Evolutionary conservation across 2,329 filamentous ascomycete genomes (phyloP).

Genomic region (Ceratocystis lukuohia): DNA sequence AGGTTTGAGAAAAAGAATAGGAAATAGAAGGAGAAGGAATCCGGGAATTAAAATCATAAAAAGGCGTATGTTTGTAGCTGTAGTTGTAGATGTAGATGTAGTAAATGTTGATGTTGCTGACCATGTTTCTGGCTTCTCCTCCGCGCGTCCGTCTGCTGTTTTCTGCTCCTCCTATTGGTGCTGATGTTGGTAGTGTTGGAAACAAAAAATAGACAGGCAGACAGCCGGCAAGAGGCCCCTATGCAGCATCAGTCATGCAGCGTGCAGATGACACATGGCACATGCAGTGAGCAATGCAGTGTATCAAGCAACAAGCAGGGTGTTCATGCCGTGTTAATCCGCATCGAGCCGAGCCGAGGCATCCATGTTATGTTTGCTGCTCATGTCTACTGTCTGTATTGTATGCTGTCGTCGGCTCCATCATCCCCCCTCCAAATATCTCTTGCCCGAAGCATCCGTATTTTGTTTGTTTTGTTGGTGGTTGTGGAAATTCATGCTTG

Average conservation of each 20-base stretch:
- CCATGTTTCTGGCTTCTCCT: neutral
- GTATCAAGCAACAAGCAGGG: no score
- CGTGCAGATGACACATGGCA: no score
- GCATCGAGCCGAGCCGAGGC: neutral
- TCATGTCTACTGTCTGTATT: neutral
- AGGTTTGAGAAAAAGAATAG: neutral
- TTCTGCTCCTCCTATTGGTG: neutral
- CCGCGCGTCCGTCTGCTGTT: neutral
- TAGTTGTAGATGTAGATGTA: neutral
- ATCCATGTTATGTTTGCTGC: neutral
- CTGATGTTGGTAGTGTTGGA: neutral
- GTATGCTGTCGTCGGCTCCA: neutral
- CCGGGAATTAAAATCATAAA: neutral
- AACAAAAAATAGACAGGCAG: neutral
- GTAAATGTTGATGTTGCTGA: neutral
- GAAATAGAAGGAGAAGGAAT: neutral
- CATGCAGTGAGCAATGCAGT: no score
- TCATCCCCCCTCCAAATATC: neutral
- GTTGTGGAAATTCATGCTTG: neutral
- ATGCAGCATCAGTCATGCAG: no score
- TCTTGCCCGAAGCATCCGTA: neutral
- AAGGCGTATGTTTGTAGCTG: neutral
- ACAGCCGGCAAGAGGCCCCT: neutral
- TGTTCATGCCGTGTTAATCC: neutral
- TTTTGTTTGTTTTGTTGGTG: neutral